A percentile compares a stretch with the other conserved stretches of the same genome.
phyloP scores from a whole-genome alignment of 2,329 filamentous ascomycete species.

The Apiospora rasikravindrae region DNA sequence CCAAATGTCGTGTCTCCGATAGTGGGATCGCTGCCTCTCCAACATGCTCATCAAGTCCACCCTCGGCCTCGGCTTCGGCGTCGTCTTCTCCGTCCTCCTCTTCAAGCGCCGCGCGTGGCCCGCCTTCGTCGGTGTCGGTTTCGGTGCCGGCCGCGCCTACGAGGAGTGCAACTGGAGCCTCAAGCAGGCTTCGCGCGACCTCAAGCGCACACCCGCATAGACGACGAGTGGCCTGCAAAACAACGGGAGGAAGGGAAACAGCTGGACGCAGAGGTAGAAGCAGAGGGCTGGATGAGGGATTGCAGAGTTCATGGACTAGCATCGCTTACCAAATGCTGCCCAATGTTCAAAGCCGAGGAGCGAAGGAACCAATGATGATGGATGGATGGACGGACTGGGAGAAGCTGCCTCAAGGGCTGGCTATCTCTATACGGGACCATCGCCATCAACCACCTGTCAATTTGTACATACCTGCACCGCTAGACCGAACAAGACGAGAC shows the following conservation, averaged over 20 bases:
- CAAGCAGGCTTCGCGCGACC: conserved; percentile 64
- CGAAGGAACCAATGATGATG: not conserved
- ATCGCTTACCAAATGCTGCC: not conserved
- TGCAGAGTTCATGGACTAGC: not conserved
- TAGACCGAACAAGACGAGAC: not conserved
- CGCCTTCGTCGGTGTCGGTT: conserved; percentile 91
- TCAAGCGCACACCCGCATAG: conserved; percentile 56
- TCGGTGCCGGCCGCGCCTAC: conserved; percentile 95
- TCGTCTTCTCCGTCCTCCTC: conserved; percentile 96
- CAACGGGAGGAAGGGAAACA: no score
- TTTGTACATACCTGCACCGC: conserved; percentile 14
- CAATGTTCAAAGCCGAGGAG: not conserved
- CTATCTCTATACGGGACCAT: not conserved
- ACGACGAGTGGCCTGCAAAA: not conserved
- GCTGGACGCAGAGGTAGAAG: not conserved
- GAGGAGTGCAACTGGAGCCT: conserved; percentile 93
- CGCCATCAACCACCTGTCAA: not conserved
- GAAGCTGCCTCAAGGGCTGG: not conserved
- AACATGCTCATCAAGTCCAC: conserved; percentile 96
- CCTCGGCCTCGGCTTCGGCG: conserved; percentile 93
- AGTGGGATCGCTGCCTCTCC: conserved; percentile 99
- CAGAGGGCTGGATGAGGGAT: not conserved
- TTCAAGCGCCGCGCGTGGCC: conserved; percentile 99
- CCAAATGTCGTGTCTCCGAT: conserved; percentile 26
- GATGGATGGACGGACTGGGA: not conserved